phyloP scores from a whole-genome alignment of 768 basidiomycete species.

The Amanita rubescens region DNA sequence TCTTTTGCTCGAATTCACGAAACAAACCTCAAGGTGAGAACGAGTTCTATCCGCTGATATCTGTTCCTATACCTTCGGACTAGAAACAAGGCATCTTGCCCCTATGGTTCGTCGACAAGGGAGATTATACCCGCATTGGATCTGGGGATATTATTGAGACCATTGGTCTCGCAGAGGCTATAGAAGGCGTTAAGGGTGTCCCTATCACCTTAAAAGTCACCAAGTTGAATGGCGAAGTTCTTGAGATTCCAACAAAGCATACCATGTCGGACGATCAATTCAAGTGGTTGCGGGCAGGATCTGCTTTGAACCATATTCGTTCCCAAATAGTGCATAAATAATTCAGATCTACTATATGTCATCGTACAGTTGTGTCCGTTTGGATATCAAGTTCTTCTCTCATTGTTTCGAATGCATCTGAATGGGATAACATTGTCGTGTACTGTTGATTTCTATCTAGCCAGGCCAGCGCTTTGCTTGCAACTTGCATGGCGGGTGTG shows the following conservation, averaged over 20 bases:
- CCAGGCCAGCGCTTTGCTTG: slow-evolving; percentile 41
- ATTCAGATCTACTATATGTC: background rate
- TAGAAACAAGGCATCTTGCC: slow-evolving; percentile 98
- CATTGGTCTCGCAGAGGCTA: slow-evolving; percentile 64
- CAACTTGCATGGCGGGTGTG: slow-evolving; percentile 47
- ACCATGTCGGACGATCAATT: slow-evolving; percentile 89
- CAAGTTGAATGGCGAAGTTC: slow-evolving; percentile 49
- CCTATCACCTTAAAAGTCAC: slow-evolving; percentile 58
- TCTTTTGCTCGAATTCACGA: slow-evolving; percentile 99
- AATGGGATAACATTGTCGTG: slow-evolving; percentile 1
- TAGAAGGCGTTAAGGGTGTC: slow-evolving; percentile 40
- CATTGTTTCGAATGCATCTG: slow-evolving; percentile 2
- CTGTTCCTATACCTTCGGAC: slow-evolving; percentile 10
- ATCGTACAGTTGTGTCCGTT: background rate
- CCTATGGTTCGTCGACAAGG: slow-evolving; percentile 85
- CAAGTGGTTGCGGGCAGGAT: slow-evolving; percentile 84
- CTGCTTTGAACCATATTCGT: slow-evolving; percentile 85
- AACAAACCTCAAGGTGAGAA: slow-evolving; percentile 82
- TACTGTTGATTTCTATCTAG: slow-evolving; percentile 20
- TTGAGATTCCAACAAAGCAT: slow-evolving; percentile 72
- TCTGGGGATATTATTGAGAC: slow-evolving; percentile 82
- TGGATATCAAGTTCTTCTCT: background rate
- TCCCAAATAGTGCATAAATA: slow-evolving; percentile 33
- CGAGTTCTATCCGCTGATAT: background rate
- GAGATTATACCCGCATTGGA: slow-evolving; percentile 78